Conservation (phyloP, 176 grass and related monocot species). For the Paspalum notatum region DNA sequence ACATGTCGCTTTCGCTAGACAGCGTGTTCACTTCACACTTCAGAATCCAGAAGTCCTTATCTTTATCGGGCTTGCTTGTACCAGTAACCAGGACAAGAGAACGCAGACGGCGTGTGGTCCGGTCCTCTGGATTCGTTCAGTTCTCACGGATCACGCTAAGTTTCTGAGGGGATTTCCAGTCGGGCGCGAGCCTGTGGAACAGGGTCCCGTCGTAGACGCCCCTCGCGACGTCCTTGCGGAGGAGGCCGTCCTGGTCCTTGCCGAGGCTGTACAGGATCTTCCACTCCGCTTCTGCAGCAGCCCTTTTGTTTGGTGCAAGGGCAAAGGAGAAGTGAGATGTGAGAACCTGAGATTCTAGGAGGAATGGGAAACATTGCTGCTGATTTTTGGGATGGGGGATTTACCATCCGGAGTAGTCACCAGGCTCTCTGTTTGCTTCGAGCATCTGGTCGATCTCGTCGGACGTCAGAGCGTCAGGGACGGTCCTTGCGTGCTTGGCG, state of each 20-base stretch:
- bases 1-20: background rate
- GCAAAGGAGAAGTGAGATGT: background rate
- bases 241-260: constrained; percentile 85
- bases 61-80: background rate
- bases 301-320: constrained; percentile 27
- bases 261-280: constrained; percentile 52
- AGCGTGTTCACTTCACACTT: background rate
- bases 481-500: constrained; percentile 59
- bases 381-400: background rate
- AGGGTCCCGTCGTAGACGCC: constrained; percentile 73
- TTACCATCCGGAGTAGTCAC: constrained; percentile 65
- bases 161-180: constrained; percentile 8
- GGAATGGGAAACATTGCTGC: background rate
- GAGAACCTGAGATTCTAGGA: background rate
- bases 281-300: constrained; percentile 60
- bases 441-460: constrained; percentile 66
- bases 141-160: constrained; percentile 14
- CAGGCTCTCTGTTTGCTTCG: constrained; percentile 49
- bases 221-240: constrained; percentile 57
- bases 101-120: background rate
- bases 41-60: background rate
- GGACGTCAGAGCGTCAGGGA: constrained; percentile 61
- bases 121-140: background rate
- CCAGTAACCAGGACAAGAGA: background rate
- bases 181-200: constrained; percentile 56